phyloP scores from a whole-genome alignment of 306 rosid species.

The Chamaecrista fasciculata region DNA sequence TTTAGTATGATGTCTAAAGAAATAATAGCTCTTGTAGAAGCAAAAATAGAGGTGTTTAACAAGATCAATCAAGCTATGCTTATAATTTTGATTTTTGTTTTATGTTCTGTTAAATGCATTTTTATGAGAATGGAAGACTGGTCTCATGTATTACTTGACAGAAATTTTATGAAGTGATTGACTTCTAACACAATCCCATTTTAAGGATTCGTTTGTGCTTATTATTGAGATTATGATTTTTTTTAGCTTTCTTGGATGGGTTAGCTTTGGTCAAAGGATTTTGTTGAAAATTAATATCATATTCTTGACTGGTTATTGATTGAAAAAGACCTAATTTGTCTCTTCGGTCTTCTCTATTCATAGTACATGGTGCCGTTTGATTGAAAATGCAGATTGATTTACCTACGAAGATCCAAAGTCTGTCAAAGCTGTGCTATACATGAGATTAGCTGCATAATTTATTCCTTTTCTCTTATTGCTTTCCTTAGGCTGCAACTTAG shows the following conservation, averaged over 20 bases:
- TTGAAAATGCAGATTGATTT: conserved; percentile 19
- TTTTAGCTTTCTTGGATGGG: neutral
- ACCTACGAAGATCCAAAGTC: neutral
- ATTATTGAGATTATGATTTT: neutral
- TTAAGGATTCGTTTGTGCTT: too few species aligned
- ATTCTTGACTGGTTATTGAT: neutral
- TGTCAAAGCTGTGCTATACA: neutral
- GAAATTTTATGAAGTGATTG: neutral
- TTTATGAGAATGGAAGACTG: neutral
- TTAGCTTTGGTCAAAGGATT: neutral
- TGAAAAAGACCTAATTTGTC: neutral
- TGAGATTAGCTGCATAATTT: neutral
- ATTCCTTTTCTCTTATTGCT: neutral
- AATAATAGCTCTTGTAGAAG: neutral
- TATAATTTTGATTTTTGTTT: neutral
- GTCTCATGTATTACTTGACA: neutral
- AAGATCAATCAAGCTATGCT: neutral
- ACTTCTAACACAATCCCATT: neutral
- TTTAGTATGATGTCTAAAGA: neutral
- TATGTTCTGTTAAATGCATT: neutral
- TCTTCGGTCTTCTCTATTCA: neutral
- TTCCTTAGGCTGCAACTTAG: neutral
- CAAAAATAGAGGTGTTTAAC: neutral
- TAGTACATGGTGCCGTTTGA: too few species aligned
- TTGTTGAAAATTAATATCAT: neutral